phyloP scores from a whole-genome alignment of 2,329 filamentous ascomycete species.

The Neocucurbitaria cava region DNA sequence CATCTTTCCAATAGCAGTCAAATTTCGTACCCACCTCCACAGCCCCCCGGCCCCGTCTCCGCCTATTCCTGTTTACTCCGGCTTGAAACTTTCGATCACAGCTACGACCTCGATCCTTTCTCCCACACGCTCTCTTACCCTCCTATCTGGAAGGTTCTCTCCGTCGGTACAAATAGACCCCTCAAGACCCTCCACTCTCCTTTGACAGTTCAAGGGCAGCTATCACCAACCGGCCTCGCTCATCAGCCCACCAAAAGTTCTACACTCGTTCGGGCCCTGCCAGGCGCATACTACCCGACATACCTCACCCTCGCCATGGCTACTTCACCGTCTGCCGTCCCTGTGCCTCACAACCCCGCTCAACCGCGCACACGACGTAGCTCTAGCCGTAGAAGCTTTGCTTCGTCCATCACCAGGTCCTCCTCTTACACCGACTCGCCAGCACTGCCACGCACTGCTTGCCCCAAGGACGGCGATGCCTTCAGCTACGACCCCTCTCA shows the following conservation, averaged over 20 bases:
- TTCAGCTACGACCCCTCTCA: conserved; percentile 49
- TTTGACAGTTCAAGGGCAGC: conserved; percentile 13
- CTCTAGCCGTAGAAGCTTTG: conserved; percentile 37
- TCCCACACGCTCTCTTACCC: conserved; percentile 8
- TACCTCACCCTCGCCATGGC: conserved; percentile 26
- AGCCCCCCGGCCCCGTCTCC: conserved; percentile 25
- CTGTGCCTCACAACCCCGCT: conserved; percentile 29
- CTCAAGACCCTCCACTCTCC: conserved; percentile 21
- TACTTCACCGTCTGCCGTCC: conserved; percentile 23
- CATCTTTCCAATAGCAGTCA: conserved; percentile 18
- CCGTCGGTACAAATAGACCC: conserved; percentile 26
- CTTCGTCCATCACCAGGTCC: conserved; percentile 26
- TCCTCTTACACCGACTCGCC: conserved; percentile 33
- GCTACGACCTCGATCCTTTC: conserved; percentile 27
- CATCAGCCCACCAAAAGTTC: conserved; percentile 7
- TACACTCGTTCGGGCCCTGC: conserved; percentile 11
- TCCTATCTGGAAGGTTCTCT: conserved; percentile 21
- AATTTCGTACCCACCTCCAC: conserved; percentile 2
- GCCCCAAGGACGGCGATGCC: conserved; percentile 45
- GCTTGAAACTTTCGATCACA: conserved; percentile 31
- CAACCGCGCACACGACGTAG: conserved; percentile 29
- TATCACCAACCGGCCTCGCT: conserved; percentile 3
- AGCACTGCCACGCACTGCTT: conserved; percentile 40
- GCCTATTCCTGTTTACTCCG: conserved; percentile 32
- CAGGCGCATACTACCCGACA: conserved; percentile 2